phyloP scores from a whole-genome alignment of 23 red algal genomes.

The Cyanidioschyzon merolae region DNA sequence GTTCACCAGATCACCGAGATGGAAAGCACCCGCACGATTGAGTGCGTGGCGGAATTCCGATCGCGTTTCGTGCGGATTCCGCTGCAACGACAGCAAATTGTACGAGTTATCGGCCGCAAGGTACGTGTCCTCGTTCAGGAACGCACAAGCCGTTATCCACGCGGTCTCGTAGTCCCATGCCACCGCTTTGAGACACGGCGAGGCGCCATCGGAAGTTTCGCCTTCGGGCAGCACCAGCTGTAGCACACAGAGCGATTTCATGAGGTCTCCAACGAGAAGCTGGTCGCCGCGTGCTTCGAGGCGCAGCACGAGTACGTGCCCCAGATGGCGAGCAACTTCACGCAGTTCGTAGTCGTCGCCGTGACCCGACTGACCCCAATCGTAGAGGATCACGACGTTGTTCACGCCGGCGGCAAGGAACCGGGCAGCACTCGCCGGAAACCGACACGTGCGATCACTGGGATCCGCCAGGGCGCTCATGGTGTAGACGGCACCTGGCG shows the following conservation, averaged over 20 bases:
- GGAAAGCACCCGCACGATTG: slow-evolving; percentile 60
- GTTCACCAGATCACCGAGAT: slow-evolving; percentile 77
- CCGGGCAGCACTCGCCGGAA: not conserved
- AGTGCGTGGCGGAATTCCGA: slow-evolving; percentile 60
- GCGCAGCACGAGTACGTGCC: slow-evolving; percentile 41
- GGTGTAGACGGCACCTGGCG: slow-evolving; percentile 52
- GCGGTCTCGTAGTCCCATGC: slow-evolving; percentile 58
- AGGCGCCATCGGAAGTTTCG: slow-evolving; percentile 26
- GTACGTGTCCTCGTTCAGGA: slow-evolving; percentile 62
- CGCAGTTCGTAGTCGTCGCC: slow-evolving; percentile 36
- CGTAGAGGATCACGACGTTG: slow-evolving; percentile 41
- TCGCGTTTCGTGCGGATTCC: slow-evolving; percentile 42
- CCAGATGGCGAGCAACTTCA: slow-evolving; percentile 35
- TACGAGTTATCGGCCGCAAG: slow-evolving; percentile 55
- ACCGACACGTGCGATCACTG: not conserved
- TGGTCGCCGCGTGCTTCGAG: slow-evolving; percentile 63
- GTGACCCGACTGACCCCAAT: slow-evolving; percentile 24
- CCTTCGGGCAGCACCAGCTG: slow-evolving; percentile 10
- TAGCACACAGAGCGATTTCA: slow-evolving; percentile 63
- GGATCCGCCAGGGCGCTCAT: slow-evolving; percentile 37
- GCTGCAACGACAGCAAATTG: slow-evolving; percentile 55
- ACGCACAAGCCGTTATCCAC: slow-evolving; percentile 71
- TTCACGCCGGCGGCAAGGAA: slow-evolving; percentile 50
- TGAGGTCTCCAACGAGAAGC: slow-evolving; percentile 76
- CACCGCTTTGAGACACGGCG: slow-evolving; percentile 51